Base-by-base conservation (phyloP, 352 stramenopile species). In the Pythium oligandrum region DNA sequence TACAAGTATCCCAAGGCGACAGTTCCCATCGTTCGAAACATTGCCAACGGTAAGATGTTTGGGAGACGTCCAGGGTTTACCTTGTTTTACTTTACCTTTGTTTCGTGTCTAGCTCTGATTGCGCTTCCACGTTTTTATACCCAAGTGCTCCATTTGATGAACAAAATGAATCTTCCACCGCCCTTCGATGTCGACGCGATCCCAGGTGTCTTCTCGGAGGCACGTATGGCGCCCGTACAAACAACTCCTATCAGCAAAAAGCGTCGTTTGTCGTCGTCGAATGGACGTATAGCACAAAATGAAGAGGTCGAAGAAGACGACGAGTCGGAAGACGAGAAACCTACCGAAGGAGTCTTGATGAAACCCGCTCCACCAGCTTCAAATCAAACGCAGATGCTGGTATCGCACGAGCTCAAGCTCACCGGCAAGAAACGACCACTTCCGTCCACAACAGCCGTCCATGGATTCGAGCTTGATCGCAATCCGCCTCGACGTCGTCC, bases 61-160 rank as follows among this genome's bases (percentile, higher is more conserved):
- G 40, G 12, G 17, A 5, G 7, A 6, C 9, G 7, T 39, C 32
- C 7, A n/a, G 4, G 32, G 2, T 36, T 49, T 35, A n/a, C 6
- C 4, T 46, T 17, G 17, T 46, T 17, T 26, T 42, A 42, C 6
- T 9, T 5, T 10, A 52, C 48, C 6, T 31, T 11, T 44, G 35
- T 10, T 31, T 30, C n/a, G 33, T 26, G 30, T 47, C 4, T 52
- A 96, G 86, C 86, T 6, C 61, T 96, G 33, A 88, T 96, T 31
- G 86, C 83, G 7, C 61, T 96, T 10, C 86, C 86, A 4, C 80
- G 85, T 47, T 86, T 96, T 53, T 96, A 96, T 68, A 94, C 78
- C 9, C 86, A 96, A 73, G 86, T 94, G 45, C 79, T 95, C 38
- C 86, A 96, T 63, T 63, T 96, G 30, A 96, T 96, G 86, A 96